phyloP scores from a whole-genome alignment of 495 filamentous ascomycete species.

The Glarea lozoyensis region DNA sequence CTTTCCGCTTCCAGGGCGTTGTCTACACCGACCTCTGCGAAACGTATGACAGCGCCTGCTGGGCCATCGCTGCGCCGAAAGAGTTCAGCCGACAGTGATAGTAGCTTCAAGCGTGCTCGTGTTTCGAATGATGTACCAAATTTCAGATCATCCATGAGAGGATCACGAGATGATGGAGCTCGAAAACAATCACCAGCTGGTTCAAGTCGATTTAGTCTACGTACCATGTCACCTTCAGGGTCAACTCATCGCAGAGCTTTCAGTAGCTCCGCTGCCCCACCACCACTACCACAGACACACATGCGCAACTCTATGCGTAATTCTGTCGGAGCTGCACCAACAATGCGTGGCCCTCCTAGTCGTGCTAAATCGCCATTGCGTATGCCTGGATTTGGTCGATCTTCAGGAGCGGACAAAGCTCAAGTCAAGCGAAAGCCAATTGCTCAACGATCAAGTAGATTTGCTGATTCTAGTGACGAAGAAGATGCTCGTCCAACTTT shows the following conservation, averaged over 20 bases:
- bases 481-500: constrained; percentile 44
- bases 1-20: constrained; percentile 11
- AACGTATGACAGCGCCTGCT: constrained; percentile 2
- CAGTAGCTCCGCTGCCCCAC: constrained; percentile 13
- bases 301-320: constrained; percentile 44
- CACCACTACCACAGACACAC: constrained; percentile 7
- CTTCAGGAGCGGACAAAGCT: constrained; percentile 2
- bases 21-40: constrained; percentile 7
- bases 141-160: constrained; percentile 19
- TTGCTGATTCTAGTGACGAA: constrained; percentile 68
- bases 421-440: constrained; percentile 1
- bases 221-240: constrained; percentile 32
- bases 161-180: background rate
- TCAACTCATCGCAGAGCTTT: constrained; percentile 16
- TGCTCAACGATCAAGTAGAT: constrained; percentile 33
- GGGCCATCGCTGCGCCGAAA: constrained; percentile 14
- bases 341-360: constrained; percentile 8
- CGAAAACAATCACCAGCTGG: constrained; percentile 10
- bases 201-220: constrained; percentile 32
- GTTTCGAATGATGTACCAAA: constrained; percentile 2
- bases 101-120: constrained; percentile 21
- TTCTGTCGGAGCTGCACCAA: constrained; percentile 20
- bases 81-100: constrained; percentile 20
- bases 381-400: constrained; percentile 32
- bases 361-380: constrained; percentile 32